These are phyloP conservation scores for Trapa incisa DNA, from an alignment of 345 rosid species.

Conservation along the genomic window DNA sequence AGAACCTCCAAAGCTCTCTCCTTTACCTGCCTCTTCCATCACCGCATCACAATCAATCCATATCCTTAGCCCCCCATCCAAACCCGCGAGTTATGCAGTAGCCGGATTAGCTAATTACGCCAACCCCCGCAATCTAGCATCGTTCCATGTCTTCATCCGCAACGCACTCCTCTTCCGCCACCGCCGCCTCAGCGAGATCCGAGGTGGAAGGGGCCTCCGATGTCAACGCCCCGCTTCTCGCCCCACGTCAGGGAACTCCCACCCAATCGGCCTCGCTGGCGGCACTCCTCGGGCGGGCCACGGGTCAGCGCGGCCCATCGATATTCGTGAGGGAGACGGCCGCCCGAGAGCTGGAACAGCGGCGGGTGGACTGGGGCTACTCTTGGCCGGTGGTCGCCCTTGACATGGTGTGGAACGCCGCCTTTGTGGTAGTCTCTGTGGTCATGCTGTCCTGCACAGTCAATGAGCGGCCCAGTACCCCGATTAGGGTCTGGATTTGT, in stretches of 20 bases:
- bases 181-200: conserved; percentile 7
- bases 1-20: not conserved
- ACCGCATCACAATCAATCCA: not conserved
- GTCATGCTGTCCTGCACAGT: conserved; percentile 44
- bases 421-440: conserved; percentile 52
- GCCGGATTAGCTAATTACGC: not conserved
- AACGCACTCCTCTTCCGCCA: conserved; percentile 10
- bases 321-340: conserved; percentile 85
- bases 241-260: conserved; percentile 31
- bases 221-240: conserved; percentile 58
- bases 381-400: conserved; percentile 83
- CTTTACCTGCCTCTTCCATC: not conserved
- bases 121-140: not conserved
- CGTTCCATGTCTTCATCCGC: not conserved
- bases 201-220: conserved; percentile 19
- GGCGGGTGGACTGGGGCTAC: conserved; percentile 92
- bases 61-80: not conserved
- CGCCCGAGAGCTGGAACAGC: conserved; percentile 77
- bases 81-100: not conserved
- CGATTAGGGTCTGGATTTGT: conserved; percentile 78
- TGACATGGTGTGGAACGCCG: conserved; percentile 75
- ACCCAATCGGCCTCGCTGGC: conserved; percentile 47
- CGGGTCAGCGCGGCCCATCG: conserved; percentile 80
- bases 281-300: conserved; percentile 60
- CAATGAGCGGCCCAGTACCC: conserved; percentile 61